A percentile compares a stretch with the other conserved stretches of the same genome.
phyloP scores from a whole-genome alignment of 2,329 filamentous ascomycete genomes.

The Diplodia seriata region DNA sequence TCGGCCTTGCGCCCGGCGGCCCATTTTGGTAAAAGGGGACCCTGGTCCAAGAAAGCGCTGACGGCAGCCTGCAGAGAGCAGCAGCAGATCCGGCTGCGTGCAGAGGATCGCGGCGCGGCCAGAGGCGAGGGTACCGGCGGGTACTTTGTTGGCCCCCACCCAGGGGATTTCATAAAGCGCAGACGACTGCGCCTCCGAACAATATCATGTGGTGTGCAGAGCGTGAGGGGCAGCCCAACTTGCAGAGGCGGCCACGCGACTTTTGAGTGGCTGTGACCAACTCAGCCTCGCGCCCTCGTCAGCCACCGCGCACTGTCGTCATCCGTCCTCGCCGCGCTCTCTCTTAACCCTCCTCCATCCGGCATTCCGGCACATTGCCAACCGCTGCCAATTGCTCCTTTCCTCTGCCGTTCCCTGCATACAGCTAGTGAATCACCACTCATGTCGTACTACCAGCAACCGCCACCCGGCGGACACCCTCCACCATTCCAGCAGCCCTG shows the following conservation, averaged over 20 bases:
- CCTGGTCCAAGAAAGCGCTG: constrained; percentile 8
- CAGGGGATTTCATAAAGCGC: constrained; percentile 1
- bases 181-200: constrained; percentile 8
- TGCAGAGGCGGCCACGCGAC: constrained; percentile 10
- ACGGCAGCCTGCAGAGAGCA: constrained; percentile 8
- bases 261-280: constrained; percentile 15
- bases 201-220: constrained; percentile 15
- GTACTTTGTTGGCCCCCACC: constrained; percentile 1
- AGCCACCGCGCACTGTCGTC: constrained; percentile 25
- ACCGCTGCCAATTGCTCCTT: constrained; percentile 18
- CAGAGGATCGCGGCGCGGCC: not conserved
- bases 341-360: constrained; percentile 2
- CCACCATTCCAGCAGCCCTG: constrained; percentile 40
- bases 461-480: constrained; percentile 42
- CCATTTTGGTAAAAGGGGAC: constrained; percentile 3
- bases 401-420: not conserved
- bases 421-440: not conserved
- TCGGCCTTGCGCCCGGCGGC: constrained; percentile 12
- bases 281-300: constrained; percentile 18
- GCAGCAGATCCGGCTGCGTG: constrained; percentile 15
- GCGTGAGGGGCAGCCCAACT: not conserved
- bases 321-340: constrained; percentile 7
- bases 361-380: constrained; percentile 3
- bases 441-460: constrained; percentile 42
- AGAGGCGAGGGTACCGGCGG: constrained; percentile 1